Evolutionary conservation across 129 eudicot species (phyloP).

Genomic region (Tanacetum coccineum): DNA sequence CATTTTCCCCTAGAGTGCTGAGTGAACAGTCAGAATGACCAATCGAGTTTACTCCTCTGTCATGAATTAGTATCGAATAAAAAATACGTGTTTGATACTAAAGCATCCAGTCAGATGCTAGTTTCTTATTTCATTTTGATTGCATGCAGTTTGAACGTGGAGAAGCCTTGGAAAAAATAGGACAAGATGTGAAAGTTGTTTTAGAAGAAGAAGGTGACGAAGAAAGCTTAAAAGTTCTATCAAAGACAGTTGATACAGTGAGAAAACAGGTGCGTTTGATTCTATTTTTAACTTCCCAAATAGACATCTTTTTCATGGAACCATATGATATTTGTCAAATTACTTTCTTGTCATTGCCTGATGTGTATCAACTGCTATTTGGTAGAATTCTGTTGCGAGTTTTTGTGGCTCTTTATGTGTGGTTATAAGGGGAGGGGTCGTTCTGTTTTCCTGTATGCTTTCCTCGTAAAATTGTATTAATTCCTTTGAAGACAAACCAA

Average conservation of each 20-base stretch:
- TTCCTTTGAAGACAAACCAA: background rate
- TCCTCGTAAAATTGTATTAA: background rate
- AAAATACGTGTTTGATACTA: background rate
- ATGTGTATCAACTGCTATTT: background rate
- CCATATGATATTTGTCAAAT: background rate
- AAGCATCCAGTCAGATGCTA: background rate
- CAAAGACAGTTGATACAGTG: slow-evolving; percentile 88
- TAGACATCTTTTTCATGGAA: background rate
- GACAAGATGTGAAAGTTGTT: slow-evolving; percentile 57
- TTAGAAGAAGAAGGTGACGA: slow-evolving; percentile 87
- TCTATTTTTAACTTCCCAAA: background rate
- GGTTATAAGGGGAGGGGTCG: background rate
- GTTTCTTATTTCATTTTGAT: background rate
- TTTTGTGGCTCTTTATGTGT: background rate
- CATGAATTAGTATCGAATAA: too few species aligned
- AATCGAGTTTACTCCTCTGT: too few species aligned
- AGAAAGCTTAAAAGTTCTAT: slow-evolving; percentile 63
- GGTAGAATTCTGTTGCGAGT: background rate
- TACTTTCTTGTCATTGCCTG: background rate
- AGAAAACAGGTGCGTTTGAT: slow-evolving; percentile 63
- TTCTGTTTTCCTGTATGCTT: background rate
- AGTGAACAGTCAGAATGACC: too few species aligned
- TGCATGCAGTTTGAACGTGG: slow-evolving; percentile 84
- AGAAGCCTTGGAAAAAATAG: slow-evolving; percentile 84
- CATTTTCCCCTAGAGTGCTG: background rate